Percentiles rank a stretch among this genome's conserved stretches.
These are phyloP conservation scores for Pinus taeda DNA, from an alignment of 75 land plant species.

Conservation along the genomic window DNA sequence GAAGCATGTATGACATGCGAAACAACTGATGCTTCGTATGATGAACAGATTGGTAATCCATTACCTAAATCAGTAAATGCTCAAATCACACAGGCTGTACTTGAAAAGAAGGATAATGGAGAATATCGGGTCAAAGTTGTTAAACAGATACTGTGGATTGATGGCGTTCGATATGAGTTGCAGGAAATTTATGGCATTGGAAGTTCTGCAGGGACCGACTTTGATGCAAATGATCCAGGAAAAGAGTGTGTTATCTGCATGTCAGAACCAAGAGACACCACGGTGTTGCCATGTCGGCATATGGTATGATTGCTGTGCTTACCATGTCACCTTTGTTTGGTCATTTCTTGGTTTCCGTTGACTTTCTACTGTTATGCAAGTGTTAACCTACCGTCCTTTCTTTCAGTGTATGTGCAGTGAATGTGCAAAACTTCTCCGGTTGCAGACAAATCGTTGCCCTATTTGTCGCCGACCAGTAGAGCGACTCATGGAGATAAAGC, in stretches of 20 bases:
- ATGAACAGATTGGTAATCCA: constrained; percentile 30
- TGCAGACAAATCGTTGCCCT: constrained; percentile 79
- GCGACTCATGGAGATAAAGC: constrained; percentile 74
- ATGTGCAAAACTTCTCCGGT: constrained; percentile 76
- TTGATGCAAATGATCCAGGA: constrained; percentile 72
- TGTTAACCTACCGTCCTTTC: neutral
- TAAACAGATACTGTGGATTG: constrained; percentile 87
- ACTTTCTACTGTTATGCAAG: constrained; percentile 22
- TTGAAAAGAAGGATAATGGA: constrained; percentile 77
- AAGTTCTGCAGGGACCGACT: constrained; percentile 58
- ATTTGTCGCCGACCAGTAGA: constrained; percentile 78
- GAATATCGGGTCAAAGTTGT: constrained; percentile 67
- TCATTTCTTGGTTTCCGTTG: constrained; percentile 24
- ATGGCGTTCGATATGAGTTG: constrained; percentile 72
- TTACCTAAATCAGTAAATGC: constrained; percentile 51
- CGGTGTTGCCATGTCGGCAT: constrained; percentile 93
- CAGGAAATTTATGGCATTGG: constrained; percentile 97
- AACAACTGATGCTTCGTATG: constrained; percentile 11
- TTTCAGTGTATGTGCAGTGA: constrained; percentile 89
- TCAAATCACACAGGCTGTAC: constrained; percentile 91
- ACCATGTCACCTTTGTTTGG: neutral
- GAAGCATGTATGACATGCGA: constrained; percentile 43
- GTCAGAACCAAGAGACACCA: constrained; percentile 88
- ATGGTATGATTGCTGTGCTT: constrained; percentile 52
- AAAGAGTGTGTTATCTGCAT: constrained; percentile 97